Evolutionary conservation across 2,329 filamentous ascomycete genomes (phyloP), one percentile per base, ranked within the genome.

Genomic region (Magnaporthiopsis poae): DNA sequence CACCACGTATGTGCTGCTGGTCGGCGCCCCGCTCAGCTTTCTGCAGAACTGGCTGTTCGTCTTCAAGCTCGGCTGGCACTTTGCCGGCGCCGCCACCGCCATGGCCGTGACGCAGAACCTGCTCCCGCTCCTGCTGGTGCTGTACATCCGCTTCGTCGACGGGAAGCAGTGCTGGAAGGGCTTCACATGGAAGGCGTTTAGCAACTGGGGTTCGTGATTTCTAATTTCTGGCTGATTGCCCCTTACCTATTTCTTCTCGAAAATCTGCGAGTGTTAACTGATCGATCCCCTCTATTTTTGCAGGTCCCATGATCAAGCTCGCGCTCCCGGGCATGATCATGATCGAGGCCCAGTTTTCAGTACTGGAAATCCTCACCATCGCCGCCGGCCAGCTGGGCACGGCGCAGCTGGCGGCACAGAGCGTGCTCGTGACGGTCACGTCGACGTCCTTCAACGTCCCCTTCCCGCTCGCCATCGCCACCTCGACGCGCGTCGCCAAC

Each of bases 91-190:
- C 5, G 91, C 92, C 0, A 88, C 92, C 65, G 90, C 92, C 7
- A 90, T 96, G 13, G 86, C 86, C 67, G 85, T 94, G 65, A 92
- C 90, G 0, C 90, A 94, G 72, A 92, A 84, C 72, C 80, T 96
- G 15, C 84, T 96, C 66, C 91, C 91, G 0, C 65, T 93, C 1
- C 79, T 90, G n/a, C 83, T 96, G 1, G 87, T 94, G 73, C 77
- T 90, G 18, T 96, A 96, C 75, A 87, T 96, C 59, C 82, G 84
- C 66, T 90, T 92, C 73, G 74, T 92, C 64, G 86, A 87, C 68
- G 91, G 92, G 8, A 82, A 82, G 65, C 86, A 92, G 72, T 96
- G 92, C 80, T 96, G 92, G 92, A 89, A 89, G 67, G 92, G 92
- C 15, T 89, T 96, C 75, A 90, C 87, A 63, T 81, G 79, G 69